Percentiles rank a stretch among this genome's conserved stretches.
Conservation (phyloP, 2,329 filamentous ascomycete species). For the Paecilomyces sp. region DNA sequence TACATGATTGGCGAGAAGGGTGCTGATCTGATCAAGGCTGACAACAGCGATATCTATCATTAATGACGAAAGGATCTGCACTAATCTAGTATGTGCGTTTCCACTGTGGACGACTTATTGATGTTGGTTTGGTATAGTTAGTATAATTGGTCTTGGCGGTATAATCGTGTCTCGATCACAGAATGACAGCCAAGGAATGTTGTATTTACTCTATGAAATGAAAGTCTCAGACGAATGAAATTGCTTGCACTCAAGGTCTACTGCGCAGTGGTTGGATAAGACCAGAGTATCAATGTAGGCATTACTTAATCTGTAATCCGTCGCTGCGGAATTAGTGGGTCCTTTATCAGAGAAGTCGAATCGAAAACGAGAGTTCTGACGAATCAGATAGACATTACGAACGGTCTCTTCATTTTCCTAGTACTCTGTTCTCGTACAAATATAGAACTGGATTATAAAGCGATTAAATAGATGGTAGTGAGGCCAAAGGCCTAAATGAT, state of each 20-base stretch:
- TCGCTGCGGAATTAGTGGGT: no score
- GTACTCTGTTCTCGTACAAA: not conserved
- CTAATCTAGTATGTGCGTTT: not conserved
- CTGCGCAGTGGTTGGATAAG: not conserved
- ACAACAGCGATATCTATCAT: conserved; percentile 22
- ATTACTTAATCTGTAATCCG: no score
- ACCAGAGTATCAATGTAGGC: not conserved
- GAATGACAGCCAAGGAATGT: not conserved
- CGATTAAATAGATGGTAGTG: not conserved
- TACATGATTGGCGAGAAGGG: conserved; percentile 55
- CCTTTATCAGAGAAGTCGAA: no score
- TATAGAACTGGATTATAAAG: not conserved
- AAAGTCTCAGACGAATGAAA: not conserved
- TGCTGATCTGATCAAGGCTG: conserved; percentile 43
- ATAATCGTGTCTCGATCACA: not conserved
- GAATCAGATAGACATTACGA: not conserved
- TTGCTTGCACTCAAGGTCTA: not conserved
- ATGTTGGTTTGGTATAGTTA: not conserved
- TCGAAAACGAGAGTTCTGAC: no score
- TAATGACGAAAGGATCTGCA: not conserved
- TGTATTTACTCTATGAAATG: not conserved
- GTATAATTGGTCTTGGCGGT: not conserved
- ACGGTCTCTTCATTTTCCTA: not conserved
- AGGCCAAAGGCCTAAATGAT: not conserved
- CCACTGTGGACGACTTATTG: not conserved